phyloP scores from a whole-genome alignment of 768 basidiomycete species.

The Filobasidium wieringae region DNA sequence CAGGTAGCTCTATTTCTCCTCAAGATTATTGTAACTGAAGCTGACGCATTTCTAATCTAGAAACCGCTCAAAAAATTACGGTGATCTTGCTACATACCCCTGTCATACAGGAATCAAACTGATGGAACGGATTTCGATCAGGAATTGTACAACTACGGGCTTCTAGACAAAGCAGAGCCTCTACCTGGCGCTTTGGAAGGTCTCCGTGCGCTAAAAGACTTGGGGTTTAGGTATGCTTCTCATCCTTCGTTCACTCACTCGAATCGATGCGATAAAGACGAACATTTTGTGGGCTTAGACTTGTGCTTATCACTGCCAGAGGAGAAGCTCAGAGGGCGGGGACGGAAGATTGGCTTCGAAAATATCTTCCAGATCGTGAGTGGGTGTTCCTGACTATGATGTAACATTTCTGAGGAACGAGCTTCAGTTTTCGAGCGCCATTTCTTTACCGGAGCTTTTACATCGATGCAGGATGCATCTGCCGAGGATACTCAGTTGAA shows the following conservation, averaged over 20 bases:
- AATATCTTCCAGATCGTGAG: conserved; percentile 51
- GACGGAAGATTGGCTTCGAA: conserved; percentile 57
- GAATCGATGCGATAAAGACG: background rate
- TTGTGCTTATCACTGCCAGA: conserved; percentile 69
- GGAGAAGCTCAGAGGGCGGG: conserved; percentile 47
- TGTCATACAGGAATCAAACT: conserved; percentile 46
- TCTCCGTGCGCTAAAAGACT: conserved; percentile 46
- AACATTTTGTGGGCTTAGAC: conserved; percentile 21
- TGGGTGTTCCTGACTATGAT: background rate
- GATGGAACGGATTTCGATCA: conserved; percentile 46
- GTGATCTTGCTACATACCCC: conserved; percentile 51
- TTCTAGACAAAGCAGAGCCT: background rate
- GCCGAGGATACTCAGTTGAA: conserved; percentile 33
- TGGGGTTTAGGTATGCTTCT: conserved; percentile 47
- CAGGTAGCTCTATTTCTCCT: conserved; percentile 24
- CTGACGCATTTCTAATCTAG: background rate
- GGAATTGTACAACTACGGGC: background rate
- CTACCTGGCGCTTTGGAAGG: conserved; percentile 13
- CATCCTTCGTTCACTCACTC: background rate
- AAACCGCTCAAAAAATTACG: background rate
- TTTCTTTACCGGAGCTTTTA: conserved; percentile 64
- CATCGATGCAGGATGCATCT: conserved; percentile 18
- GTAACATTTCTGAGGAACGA: background rate
- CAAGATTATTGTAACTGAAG: conserved; percentile 28
- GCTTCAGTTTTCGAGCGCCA: conserved; percentile 34